Evolutionary conservation across 2,329 filamentous ascomycete species (phyloP).

Genomic region (Hypomyces perniciosus): DNA sequence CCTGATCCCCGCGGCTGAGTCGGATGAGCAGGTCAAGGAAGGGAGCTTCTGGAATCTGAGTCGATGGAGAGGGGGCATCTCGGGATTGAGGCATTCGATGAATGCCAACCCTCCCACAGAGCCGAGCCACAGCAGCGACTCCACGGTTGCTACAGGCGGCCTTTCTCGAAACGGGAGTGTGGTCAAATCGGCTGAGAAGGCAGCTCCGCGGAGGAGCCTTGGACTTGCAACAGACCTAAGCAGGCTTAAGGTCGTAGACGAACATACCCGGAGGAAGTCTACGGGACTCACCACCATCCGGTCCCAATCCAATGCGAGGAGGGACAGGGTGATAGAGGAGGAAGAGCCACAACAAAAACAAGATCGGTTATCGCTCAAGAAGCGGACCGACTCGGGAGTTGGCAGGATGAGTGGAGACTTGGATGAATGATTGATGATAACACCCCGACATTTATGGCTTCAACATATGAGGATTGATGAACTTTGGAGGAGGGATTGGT

Average conservation of each 20-base stretch:
- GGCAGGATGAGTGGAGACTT: conserved; percentile 27
- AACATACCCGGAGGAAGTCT: conserved; percentile 25
- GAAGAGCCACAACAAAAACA: conserved; percentile 5
- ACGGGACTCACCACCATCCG: conserved; percentile 20
- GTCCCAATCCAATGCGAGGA: not conserved
- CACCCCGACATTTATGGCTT: not conserved
- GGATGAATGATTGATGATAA: conserved; percentile 11
- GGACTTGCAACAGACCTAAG: conserved; percentile 22
- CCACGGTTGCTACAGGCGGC: conserved; percentile 5
- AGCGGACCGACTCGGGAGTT: conserved; percentile 29
- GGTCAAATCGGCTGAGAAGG: conserved; percentile 29
- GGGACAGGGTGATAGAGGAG: not conserved
- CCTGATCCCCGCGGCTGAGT: conserved; percentile 31
- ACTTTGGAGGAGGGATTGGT: too few relatives aligned
- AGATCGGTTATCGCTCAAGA: conserved; percentile 20
- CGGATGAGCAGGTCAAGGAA: conserved; percentile 35
- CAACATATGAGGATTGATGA: not conserved
- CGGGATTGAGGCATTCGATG: conserved; percentile 27
- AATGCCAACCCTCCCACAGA: conserved; percentile 20
- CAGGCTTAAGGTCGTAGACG: conserved; percentile 21
- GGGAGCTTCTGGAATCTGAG: conserved; percentile 52
- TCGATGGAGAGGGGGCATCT: conserved; percentile 42
- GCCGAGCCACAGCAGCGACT: conserved; percentile 7
- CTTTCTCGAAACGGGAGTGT: conserved; percentile 33
- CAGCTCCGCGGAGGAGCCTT: conserved; percentile 26